Base-by-base conservation (phyloP, 2,329 filamentous ascomycete genomes). In the Colletotrichum lini region DNA sequence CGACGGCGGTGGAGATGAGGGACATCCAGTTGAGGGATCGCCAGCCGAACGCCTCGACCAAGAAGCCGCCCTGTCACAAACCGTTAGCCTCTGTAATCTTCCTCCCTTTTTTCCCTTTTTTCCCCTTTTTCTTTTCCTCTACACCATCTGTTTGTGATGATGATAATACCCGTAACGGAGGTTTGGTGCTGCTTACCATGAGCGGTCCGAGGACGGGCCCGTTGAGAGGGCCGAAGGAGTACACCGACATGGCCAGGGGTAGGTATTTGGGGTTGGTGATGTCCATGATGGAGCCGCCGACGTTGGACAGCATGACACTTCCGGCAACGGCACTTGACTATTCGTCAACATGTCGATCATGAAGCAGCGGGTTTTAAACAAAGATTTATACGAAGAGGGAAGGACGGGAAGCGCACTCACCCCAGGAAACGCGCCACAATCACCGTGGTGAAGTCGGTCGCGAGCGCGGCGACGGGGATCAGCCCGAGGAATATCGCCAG, bases 201-300 rank as follows among this genome's bases (percentile, higher is more conserved):
- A 52, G 40, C 16, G 64, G 63, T 23, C 66, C 57, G 2, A 74
- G 76, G 73, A 73, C 82, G 59, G 80, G 87, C 73, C 89, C 90
- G 71, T 92, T 91, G 79, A 92, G 85, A 0, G 90, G 90, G 0
- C 90, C 90, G 53, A 92, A 85, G 72, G 82, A 86, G 87, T 90
- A 92, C 26, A 92, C 84, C 0, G 85, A 88, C 73, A 92, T 90
- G 0, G 89, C 89, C n/a, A 92, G 78, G 2, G 89, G 89, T 16
- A 90, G 85, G 74, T 90, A 86, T 52, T 91, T 86, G 53, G 91
- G 88, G 40, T 83, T 83, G 35, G 89, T 86, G 56, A 92, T 86
- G 77, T 92, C 90, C 16, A 87, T 86, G 15, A 92, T 85, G 47
- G 89, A 89, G 4, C 90, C 90, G 0, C 89, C 90, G 0, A 89